Percentiles rank a stretch among this genome's conserved stretches.
These are phyloP conservation scores for Xanthoconium purpureum DNA, from an alignment of 768 basidiomycete species.

Conservation along the genomic window DNA sequence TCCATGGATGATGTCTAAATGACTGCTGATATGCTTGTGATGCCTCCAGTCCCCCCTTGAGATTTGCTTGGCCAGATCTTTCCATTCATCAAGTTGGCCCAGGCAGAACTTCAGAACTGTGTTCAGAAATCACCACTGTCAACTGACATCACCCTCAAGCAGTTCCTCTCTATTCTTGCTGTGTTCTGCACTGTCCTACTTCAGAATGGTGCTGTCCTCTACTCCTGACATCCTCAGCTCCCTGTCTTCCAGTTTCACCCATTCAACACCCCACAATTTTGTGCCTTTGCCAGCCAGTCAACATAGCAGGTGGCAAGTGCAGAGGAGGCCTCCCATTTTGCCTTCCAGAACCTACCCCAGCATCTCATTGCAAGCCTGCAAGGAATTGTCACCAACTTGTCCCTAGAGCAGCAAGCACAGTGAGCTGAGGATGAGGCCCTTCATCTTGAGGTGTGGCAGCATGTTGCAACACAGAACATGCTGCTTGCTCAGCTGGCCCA, in stretches of 20 bases:
- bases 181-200: slow-evolving; percentile 31
- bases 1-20: neutral
- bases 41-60: slow-evolving; percentile 12
- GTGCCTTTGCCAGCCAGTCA: neutral
- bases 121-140: neutral
- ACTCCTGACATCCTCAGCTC: slow-evolving; percentile 11
- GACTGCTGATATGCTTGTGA: neutral
- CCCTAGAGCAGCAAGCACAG: neutral
- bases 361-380: neutral
- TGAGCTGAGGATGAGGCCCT: neutral
- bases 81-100: neutral
- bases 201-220: slow-evolving; percentile 36
- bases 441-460: neutral
- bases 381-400: neutral
- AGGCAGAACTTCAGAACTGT: neutral
- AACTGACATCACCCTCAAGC: slow-evolving; percentile 21
- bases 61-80: slow-evolving; percentile 10
- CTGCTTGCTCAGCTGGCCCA: neutral
- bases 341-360: slow-evolving; percentile 25
- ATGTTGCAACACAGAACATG: neutral
- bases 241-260: slow-evolving; percentile 26
- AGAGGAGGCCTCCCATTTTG: slow-evolving; percentile 7
- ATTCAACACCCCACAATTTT: slow-evolving; percentile 19
- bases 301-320: slow-evolving; percentile 12
- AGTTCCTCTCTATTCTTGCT: slow-evolving; percentile 27